These are phyloP conservation scores for Heterobasidion occidentale DNA, from an alignment of 1,284 basidiomycete species.

Conservation along the genomic window DNA sequence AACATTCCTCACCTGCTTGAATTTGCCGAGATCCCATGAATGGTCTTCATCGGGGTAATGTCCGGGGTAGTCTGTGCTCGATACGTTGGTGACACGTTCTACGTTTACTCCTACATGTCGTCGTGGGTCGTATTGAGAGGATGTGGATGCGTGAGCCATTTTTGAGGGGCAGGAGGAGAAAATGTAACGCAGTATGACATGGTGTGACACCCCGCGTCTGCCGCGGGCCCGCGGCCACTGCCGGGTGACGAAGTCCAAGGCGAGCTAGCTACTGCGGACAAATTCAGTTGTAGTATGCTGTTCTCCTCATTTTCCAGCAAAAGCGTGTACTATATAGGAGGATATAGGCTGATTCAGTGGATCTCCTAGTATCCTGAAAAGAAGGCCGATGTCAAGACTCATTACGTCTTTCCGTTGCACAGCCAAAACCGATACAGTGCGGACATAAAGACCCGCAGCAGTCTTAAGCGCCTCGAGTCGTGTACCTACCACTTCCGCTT, in stretches of 20 bases:
- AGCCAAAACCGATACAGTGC: too few species aligned
- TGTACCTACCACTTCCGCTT: too few species aligned
- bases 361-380: too few species aligned
- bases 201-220: not conserved
- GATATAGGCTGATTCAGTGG: too few species aligned
- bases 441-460: too few species aligned
- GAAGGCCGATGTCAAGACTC: too few species aligned
- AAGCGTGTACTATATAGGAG: too few species aligned
- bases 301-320: too few species aligned
- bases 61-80: conserved; percentile 83
- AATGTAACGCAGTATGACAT: not conserved
- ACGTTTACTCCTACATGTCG: conserved; percentile 52
- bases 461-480: too few species aligned
- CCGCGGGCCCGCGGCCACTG: not conserved
- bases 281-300: too few species aligned
- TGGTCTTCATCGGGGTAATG: conserved; percentile 81
- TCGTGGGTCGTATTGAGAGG: conserved; percentile 22
- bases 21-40: conserved; percentile 72
- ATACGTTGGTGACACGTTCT: conserved; percentile 76
- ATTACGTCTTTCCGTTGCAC: too few species aligned
- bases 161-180: not conserved
- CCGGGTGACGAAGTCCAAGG: not conserved
- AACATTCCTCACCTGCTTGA: conserved; percentile 46
- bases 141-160: conserved; percentile 8
- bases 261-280: too few species aligned